Percentiles rank a stretch among this genome's conserved stretches.
phyloP scores from a whole-genome alignment of 495 filamentous ascomycete genomes.

The Penicillium pancosmium region DNA sequence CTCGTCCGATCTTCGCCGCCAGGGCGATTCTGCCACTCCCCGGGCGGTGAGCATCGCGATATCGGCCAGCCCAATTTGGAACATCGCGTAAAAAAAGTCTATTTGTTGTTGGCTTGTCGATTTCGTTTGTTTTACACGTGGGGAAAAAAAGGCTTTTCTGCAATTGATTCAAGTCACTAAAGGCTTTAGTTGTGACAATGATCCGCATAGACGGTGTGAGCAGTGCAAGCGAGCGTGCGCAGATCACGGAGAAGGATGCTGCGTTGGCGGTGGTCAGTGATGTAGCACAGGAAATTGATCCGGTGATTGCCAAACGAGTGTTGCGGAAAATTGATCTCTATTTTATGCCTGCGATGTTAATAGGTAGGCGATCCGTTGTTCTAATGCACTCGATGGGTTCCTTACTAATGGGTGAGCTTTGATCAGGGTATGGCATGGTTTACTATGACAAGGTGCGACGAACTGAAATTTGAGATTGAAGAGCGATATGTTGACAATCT shows the following conservation, averaged over 20 bases:
- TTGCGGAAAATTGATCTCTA: constrained; percentile 71
- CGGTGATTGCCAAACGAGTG: constrained; percentile 54
- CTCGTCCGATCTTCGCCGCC: constrained; percentile 3
- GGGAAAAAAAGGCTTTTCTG: too few species aligned
- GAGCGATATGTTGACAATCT: constrained; percentile 5
- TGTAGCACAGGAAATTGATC: constrained; percentile 54
- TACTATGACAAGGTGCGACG: constrained; percentile 72
- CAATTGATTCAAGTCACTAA: constrained; percentile 24
- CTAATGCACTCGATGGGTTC: neutral
- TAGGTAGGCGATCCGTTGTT: constrained; percentile 45
- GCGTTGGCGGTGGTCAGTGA: constrained; percentile 55
- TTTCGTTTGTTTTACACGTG: too few species aligned
- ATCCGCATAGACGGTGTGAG: constrained; percentile 25
- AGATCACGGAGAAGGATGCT: constrained; percentile 45
- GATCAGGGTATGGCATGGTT: constrained; percentile 65
- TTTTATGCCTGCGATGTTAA: constrained; percentile 71
- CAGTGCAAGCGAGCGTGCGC: constrained; percentile 15
- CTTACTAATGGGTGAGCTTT: neutral
- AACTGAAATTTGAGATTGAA: neutral
- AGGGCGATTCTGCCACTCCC: neutral
- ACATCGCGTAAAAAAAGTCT: constrained; percentile 18
- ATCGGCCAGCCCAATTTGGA: constrained; percentile 25
- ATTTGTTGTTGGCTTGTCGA: constrained; percentile 2
- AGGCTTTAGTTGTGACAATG: constrained; percentile 24
- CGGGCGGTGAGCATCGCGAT: constrained; percentile 20